Evolutionary conservation across 2,329 filamentous ascomycete genomes (phyloP).

Genomic region (Apiospora hydei): DNA sequence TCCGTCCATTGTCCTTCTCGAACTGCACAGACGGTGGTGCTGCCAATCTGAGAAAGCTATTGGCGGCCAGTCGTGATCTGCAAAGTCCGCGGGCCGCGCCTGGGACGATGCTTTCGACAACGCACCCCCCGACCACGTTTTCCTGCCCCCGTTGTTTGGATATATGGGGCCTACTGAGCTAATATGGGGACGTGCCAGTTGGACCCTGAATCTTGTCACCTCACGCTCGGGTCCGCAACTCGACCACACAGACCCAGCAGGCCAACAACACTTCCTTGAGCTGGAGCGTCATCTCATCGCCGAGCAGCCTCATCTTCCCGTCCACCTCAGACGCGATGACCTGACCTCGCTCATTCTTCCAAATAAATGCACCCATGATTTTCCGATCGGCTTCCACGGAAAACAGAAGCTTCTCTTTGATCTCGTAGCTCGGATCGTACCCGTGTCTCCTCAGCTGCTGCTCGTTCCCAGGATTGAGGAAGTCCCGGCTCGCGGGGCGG

Average conservation of each 20-base stretch:
- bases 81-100: neutral
- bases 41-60: neutral
- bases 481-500: neutral
- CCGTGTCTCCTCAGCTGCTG: neutral
- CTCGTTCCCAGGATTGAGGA: neutral
- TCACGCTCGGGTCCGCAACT: neutral
- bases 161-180: neutral
- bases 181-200: neutral
- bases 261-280: neutral
- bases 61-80: neutral
- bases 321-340: neutral
- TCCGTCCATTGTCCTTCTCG: neutral
- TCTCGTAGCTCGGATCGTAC: neutral
- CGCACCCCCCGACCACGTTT: neutral
- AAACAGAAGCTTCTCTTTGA: neutral
- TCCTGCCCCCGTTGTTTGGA: neutral
- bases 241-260: neutral
- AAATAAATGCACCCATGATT: neutral
- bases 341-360: neutral
- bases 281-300: neutral
- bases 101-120: neutral
- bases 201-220: neutral
- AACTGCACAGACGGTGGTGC: neutral
- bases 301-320: neutral
- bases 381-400: neutral